Conservation (phyloP, 2,329 filamentous ascomycete genomes). For the Nectriaceae sp. region DNA sequence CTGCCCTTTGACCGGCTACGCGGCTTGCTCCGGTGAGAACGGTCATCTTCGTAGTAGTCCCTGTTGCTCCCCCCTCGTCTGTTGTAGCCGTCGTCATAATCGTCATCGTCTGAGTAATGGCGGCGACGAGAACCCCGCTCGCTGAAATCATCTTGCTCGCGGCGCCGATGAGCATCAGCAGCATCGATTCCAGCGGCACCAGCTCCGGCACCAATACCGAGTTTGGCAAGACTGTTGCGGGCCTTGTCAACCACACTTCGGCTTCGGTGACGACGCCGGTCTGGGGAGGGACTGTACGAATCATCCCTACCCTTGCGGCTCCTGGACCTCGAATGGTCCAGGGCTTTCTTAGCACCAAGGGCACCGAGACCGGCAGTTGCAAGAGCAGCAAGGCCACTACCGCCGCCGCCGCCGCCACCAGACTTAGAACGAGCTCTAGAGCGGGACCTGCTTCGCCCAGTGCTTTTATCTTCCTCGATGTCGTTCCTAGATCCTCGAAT, state of each 20-base stretch:
- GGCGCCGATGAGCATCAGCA: constrained; percentile 40
- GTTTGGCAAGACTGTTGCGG: constrained; percentile 61
- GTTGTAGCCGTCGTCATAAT: constrained; percentile 46
- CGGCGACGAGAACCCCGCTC: constrained; percentile 43
- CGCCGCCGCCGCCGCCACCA: constrained; percentile 41
- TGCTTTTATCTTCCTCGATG: constrained; percentile 61
- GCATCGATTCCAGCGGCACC: constrained; percentile 37
- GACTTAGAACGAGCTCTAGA: constrained; percentile 63
- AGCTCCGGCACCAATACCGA: constrained; percentile 58
- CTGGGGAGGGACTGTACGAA: constrained; percentile 45
- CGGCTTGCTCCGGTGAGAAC: constrained; percentile 42
- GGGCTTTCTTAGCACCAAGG: constrained; percentile 61
- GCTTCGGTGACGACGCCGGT: constrained; percentile 48
- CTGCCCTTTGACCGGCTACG: constrained; percentile 38
- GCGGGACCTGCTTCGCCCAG: constrained; percentile 68
- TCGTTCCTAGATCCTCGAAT: constrained; percentile 76
- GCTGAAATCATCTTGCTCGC: constrained; percentile 48
- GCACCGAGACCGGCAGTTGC: constrained; percentile 64
- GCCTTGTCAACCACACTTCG: constrained; percentile 66
- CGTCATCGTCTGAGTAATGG: constrained; percentile 42
- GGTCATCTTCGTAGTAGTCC: constrained; percentile 50
- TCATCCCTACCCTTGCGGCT: constrained; percentile 56
- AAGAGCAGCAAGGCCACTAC: constrained; percentile 60
- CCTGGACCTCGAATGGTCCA: constrained; percentile 53
- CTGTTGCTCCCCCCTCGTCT: constrained; percentile 40